Base-by-base conservation (phyloP, 2,329 filamentous ascomycete genomes). In the Blastomyces gilchristii region DNA sequence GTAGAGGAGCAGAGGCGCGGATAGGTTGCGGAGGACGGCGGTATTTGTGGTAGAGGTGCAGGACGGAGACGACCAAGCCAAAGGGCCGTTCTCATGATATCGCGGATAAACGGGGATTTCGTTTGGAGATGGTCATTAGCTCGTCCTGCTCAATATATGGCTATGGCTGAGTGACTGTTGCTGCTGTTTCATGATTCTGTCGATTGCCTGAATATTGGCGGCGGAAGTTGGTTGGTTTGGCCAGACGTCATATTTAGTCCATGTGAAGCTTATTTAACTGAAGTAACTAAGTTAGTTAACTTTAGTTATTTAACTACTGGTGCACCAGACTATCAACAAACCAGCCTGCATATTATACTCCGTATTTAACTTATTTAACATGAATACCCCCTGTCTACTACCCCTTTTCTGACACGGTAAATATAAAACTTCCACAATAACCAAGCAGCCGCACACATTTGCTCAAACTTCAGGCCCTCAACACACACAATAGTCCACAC, bases 1-100 rank as follows among this genome's bases (percentile, higher is more conserved):
- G 65, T 52, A 37, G 34, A 37, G 34, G 34, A 37, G 8, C 7
- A 11, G 34, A 58, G 45, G 58, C 37, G 57, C 25, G 25, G 62
- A 22, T 41, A 14, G 18, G 45, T 16, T 11, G 28, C 22, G 25
- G 53, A 41, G n/a, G 50, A 41, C 34, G 22, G 34, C 1, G 47
- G 18, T 7, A 47, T 68, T 68, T 68, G 74, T 72, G 67, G 68
- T 64, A 65, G 67, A 68, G 66, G 66, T 67, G 71, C 72, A 67
- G 78, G 71, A 75, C 76, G 80, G 72, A 80, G 77, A 71, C 81
- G 80, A 74, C 79, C 76, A 67, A 80, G 69, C 65, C 78, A 72
- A 72, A 78, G 71, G 71, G 74, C 76, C 72, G 76, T 74, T 75
- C 78, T 82, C 81, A 83, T 83, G 69, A 65, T 77, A 69, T 71